A percentile compares a stretch with the other conserved stretches of the same genome.
These are phyloP conservation scores for Corymbia maculata DNA, from an alignment of 345 rosid species.

Conservation along the genomic window DNA sequence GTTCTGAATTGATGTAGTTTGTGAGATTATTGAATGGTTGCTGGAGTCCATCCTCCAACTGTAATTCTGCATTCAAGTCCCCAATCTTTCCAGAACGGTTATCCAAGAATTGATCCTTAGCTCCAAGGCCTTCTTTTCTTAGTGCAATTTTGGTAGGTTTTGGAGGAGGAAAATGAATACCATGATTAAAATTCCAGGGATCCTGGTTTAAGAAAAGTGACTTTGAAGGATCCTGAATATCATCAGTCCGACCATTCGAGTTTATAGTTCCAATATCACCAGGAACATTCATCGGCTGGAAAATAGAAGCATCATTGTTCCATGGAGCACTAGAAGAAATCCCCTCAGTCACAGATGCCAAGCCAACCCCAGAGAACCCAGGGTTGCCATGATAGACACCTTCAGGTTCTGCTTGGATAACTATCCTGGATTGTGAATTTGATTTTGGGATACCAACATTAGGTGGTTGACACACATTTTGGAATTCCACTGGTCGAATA, in stretches of 20 bases:
- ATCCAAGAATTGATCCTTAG: conserved; percentile 32
- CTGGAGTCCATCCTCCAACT: conserved; percentile 17
- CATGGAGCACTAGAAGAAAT: conserved; percentile 14
- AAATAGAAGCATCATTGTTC: conserved; percentile 14
- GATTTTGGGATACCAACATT: conserved; percentile 19
- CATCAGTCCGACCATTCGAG: conserved; percentile 9
- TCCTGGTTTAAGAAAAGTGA: conserved; percentile 62
- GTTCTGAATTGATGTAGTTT: conserved; percentile 20
- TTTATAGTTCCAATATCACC: conserved; percentile 14
- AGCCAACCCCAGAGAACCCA: conserved; percentile 12
- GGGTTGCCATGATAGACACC: conserved; percentile 19
- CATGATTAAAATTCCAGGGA: conserved; percentile 51
- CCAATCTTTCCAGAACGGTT: conserved; percentile 10
- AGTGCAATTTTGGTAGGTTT: conserved; percentile 39
- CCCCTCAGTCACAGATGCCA: conserved; percentile 14
- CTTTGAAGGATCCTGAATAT: conserved; percentile 36
- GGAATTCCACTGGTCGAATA: conserved; percentile 18
- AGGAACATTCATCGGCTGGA: conserved; percentile 16
- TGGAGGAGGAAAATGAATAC: conserved; percentile 45
- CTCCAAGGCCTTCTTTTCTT: conserved; percentile 21
- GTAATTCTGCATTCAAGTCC: conserved; percentile 10
- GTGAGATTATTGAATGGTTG: conserved; percentile 13
- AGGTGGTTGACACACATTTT: conserved; percentile 14
- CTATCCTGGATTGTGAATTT: conserved; percentile 25
- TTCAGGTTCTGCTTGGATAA: conserved; percentile 21